Conservation (phyloP, 2,329 filamentous ascomycete species). For the Dothidotthia symphoricarpi region DNA sequence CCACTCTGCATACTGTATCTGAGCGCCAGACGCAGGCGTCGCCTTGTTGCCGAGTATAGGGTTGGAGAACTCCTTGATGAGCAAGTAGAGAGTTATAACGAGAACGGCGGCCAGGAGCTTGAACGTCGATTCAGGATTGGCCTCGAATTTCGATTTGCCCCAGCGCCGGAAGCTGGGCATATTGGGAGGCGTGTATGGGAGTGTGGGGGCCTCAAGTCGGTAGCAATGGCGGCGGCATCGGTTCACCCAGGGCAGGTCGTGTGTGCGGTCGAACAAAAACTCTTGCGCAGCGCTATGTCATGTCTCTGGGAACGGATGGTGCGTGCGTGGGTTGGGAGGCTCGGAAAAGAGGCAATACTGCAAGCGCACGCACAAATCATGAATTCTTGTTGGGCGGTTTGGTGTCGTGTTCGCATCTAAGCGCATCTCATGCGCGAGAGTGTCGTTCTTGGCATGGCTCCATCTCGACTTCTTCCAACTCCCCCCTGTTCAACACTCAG, state of each 20-base stretch:
- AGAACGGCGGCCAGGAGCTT: slow-evolving; percentile 43
- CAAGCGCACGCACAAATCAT: too few species aligned
- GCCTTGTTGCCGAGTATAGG: slow-evolving; percentile 24
- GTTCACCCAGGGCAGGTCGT: slow-evolving; percentile 18
- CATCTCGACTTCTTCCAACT: too few species aligned
- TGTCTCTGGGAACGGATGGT: not conserved
- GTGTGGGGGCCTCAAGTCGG: slow-evolving; percentile 17
- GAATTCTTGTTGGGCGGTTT: too few species aligned
- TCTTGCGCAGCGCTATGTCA: slow-evolving; percentile 2
- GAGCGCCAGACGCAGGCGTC: slow-evolving; percentile 20
- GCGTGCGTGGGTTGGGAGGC: too few species aligned
- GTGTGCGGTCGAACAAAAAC: slow-evolving; percentile 1
- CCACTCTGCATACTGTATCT: slow-evolving; percentile 37
- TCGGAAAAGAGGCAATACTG: too few species aligned
- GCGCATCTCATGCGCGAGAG: too few species aligned
- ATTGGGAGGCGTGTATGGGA: slow-evolving; percentile 8
- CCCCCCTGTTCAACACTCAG: too few species aligned
- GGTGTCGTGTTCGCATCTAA: too few species aligned
- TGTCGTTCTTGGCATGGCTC: too few species aligned
- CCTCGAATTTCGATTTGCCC: slow-evolving; percentile 39
- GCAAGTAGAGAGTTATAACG: slow-evolving; percentile 43
- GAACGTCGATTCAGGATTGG: slow-evolving; percentile 44
- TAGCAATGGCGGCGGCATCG: slow-evolving; percentile 23
- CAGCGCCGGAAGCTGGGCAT: slow-evolving; percentile 41
- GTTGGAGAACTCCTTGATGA: slow-evolving; percentile 40